Conservation (phyloP, 768 basidiomycete genomes). For the Suillus subaureus region DNA sequence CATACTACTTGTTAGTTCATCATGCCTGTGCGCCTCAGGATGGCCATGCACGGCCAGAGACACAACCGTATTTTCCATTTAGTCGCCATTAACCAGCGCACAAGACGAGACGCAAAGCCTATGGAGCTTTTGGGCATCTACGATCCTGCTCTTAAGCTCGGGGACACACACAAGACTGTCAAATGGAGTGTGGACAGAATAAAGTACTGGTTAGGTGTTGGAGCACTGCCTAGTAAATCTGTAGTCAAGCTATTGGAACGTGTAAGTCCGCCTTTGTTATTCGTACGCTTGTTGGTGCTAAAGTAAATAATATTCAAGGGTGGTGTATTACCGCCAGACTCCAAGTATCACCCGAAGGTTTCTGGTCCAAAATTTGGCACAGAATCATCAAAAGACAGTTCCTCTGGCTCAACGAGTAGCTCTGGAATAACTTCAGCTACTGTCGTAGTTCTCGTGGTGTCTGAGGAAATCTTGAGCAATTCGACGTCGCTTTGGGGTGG, state of each 20-base stretch:
- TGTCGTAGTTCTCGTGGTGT: slow-evolving; percentile 15
- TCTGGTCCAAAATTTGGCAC: slow-evolving; percentile 19
- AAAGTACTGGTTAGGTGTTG: slow-evolving; percentile 84
- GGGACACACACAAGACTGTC: slow-evolving; percentile 66
- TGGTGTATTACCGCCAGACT: slow-evolving; percentile 58
- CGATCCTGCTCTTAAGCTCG: slow-evolving; percentile 62
- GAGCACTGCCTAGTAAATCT: slow-evolving; percentile 79
- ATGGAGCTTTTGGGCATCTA: slow-evolving; percentile 87
- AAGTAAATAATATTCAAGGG: slow-evolving; percentile 44
- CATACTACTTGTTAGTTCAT: slow-evolving; percentile 15
- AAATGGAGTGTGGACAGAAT: slow-evolving; percentile 93
- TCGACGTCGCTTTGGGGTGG: slow-evolving; percentile 11
- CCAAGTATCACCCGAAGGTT: slow-evolving; percentile 52
- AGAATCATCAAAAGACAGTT: background rate
- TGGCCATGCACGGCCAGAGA: slow-evolving; percentile 78
- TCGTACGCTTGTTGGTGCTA: slow-evolving; percentile 4
- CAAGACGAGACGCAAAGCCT: slow-evolving; percentile 81
- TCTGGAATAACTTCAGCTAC: slow-evolving; percentile 1
- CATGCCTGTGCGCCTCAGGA: slow-evolving; percentile 86
- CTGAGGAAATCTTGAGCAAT: background rate
- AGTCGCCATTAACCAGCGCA: slow-evolving; percentile 76
- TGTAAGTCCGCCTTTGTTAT: slow-evolving; percentile 44
- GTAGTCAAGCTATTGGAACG: slow-evolving; percentile 77
- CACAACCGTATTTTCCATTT: slow-evolving; percentile 82
- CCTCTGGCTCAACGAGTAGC: background rate